A percentile compares a stretch with the other conserved stretches of the same genome.
Evolutionary conservation across 495 filamentous ascomycete species (phyloP).

Genomic region (Sphaerosporella brunnea): DNA sequence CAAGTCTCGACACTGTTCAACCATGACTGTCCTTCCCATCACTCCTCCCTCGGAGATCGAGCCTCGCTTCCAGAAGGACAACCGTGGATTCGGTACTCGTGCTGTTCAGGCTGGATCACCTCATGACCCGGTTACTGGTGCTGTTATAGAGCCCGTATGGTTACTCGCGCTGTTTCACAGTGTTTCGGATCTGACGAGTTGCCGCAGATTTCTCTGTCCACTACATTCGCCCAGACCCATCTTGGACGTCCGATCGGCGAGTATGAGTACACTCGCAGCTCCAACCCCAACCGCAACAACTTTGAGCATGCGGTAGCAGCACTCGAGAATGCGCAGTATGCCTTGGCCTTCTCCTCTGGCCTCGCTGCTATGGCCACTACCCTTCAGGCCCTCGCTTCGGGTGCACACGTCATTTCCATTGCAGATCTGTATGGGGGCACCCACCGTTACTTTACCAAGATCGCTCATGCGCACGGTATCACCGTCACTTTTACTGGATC

Average conservation of each 20-base stretch:
- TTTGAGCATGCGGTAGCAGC: conserved; percentile 84
- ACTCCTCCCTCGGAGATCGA: conserved; percentile 1
- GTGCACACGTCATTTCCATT: conserved; percentile 87
- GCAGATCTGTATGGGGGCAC: conserved; percentile 97
- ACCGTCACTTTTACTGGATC: conserved; percentile 80
- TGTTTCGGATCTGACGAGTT: not conserved
- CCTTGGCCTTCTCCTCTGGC: conserved; percentile 86
- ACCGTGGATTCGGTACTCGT: conserved; percentile 56
- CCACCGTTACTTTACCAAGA: conserved; percentile 97
- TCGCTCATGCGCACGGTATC: conserved; percentile 85
- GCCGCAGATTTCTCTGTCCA: conserved; percentile 75
- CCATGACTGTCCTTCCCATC: conserved; percentile 5
- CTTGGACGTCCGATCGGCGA: conserved; percentile 70
- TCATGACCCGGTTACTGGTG: conserved; percentile 78
- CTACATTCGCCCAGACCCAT: conserved; percentile 72
- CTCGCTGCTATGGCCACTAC: conserved; percentile 86
- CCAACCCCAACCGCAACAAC: conserved; percentile 86
- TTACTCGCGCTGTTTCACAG: not conserved
- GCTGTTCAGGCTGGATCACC: conserved; percentile 85
- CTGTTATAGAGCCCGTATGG: conserved; percentile 72
- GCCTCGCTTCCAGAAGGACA: conserved; percentile 18
- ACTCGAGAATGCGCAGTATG: conserved; percentile 79
- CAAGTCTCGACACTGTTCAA: not conserved
- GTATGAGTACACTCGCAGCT: conserved; percentile 80
- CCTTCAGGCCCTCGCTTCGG: conserved; percentile 77